Percentiles rank a stretch among this genome's conserved stretches.
Conservation (phyloP, 1,139 yeast species). For the Pichia kudriavzevii region DNA sequence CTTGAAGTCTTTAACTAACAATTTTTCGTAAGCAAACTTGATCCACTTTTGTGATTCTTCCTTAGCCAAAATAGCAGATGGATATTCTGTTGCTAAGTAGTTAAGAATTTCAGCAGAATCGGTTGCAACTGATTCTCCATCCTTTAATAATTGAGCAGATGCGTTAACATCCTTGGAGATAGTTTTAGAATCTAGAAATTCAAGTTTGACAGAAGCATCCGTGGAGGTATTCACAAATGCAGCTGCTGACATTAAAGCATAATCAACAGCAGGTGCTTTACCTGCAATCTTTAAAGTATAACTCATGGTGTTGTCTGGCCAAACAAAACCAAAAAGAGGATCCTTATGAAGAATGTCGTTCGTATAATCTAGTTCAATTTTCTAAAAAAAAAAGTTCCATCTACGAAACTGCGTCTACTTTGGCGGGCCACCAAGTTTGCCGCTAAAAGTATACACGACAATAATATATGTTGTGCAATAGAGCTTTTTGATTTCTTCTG, state of each 20-base stretch:
- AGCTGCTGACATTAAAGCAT: conserved; percentile 74
- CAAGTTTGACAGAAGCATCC: conserved; percentile 48
- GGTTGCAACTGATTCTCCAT: conserved; percentile 30
- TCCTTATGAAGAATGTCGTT: neutral
- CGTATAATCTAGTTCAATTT: too few species aligned
- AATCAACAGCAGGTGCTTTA: conserved; percentile 77
- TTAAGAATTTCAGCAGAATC: conserved; percentile 20
- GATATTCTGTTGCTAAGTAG: conserved; percentile 40
- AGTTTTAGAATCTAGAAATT: conserved; percentile 56
- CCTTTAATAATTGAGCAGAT: conserved; percentile 37
- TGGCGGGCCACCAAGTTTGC: too few species aligned
- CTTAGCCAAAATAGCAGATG: conserved; percentile 31
- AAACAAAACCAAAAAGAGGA: neutral
- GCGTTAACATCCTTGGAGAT: conserved; percentile 32
- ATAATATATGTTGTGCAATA: too few species aligned
- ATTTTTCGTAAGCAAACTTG: conserved; percentile 58
- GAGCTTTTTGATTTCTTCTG: too few species aligned
- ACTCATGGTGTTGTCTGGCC: conserved; percentile 16
- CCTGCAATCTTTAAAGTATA: conserved; percentile 62
- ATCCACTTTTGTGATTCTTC: conserved; percentile 52
- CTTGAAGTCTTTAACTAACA: conserved; percentile 81
- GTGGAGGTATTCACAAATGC: conserved; percentile 55
- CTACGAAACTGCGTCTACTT: too few species aligned
- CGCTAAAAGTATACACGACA: too few species aligned
- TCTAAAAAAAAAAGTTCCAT: too few species aligned